Evolutionary conservation across 371 early-diverging fungal genomes (phyloP).

Genomic region (Edhazardia aedis): DNA sequence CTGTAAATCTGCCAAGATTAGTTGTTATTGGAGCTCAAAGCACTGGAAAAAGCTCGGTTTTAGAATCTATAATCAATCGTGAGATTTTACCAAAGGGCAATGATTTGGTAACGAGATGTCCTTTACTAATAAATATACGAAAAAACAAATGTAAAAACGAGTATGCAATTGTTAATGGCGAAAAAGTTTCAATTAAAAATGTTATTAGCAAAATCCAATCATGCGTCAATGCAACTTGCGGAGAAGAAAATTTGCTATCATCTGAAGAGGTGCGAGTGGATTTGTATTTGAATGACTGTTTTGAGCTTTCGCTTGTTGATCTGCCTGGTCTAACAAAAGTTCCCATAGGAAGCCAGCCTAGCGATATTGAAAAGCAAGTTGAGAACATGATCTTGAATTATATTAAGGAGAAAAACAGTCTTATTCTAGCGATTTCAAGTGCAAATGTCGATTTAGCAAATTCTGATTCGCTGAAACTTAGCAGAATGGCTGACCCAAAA

Average conservation of each 20-base stretch:
- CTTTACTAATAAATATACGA: constrained; percentile 80
- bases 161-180: constrained; percentile 56
- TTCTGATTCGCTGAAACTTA: constrained; percentile 78
- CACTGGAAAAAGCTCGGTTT: constrained; percentile 83
- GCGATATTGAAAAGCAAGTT: constrained; percentile 66
- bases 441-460: constrained; percentile 93
- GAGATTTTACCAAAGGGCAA: constrained; percentile 82
- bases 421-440: constrained; percentile 72
- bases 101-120: constrained; percentile 91
- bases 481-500: constrained; percentile 70
- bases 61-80: constrained; percentile 90
- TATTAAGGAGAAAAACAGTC: constrained; percentile 67
- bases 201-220: background rate
- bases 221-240: background rate
- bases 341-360: constrained; percentile 79
- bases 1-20: constrained; percentile 57
- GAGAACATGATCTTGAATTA: constrained; percentile 72
- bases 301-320: constrained; percentile 82
- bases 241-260: too few relatives aligned
- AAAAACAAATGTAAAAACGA: constrained; percentile 52
- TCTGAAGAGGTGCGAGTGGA: constrained; percentile 68
- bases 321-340: constrained; percentile 61
- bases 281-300: constrained; percentile 69
- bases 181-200: background rate
- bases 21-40: constrained; percentile 89